Evolutionary conservation across 306 rosid species (phyloP).

Genomic region (Castanea mollissima): DNA sequence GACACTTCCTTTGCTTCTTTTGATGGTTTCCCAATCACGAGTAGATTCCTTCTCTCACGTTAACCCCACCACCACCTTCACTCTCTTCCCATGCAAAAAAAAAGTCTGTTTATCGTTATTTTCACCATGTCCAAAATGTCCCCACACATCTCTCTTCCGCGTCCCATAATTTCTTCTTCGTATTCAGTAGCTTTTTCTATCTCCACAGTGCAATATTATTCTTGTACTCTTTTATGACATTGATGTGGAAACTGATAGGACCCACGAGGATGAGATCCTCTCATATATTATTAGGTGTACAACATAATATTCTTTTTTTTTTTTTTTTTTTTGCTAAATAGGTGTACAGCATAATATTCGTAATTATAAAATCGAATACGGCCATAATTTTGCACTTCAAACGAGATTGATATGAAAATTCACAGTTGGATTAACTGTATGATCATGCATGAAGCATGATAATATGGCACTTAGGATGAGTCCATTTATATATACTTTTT

Average conservation of each 20-base stretch:
- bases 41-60: constrained; percentile 41
- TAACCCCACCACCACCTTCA: constrained; percentile 36
- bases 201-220: neutral
- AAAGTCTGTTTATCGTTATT: constrained; percentile 27
- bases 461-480: no score
- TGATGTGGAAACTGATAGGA: neutral
- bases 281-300: no score
- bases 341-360: no score
- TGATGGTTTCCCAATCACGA: constrained; percentile 32
- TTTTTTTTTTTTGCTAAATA: no score
- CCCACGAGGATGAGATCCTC: neutral
- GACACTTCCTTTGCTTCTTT: constrained; percentile 32
- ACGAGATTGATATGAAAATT: neutral
- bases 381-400: no score
- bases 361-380: no score
- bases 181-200: neutral
- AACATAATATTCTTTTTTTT: no score
- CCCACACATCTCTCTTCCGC: constrained; percentile 22
- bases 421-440: neutral
- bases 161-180: neutral
- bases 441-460: neutral
- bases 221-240: neutral
- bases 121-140: constrained; percentile 20
- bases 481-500: no score
- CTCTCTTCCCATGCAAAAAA: constrained; percentile 40